Percentiles rank a stretch among this genome's conserved stretches.
phyloP scores from a whole-genome alignment of 805 yeast species.

The Spathaspora passalidarum region DNA sequence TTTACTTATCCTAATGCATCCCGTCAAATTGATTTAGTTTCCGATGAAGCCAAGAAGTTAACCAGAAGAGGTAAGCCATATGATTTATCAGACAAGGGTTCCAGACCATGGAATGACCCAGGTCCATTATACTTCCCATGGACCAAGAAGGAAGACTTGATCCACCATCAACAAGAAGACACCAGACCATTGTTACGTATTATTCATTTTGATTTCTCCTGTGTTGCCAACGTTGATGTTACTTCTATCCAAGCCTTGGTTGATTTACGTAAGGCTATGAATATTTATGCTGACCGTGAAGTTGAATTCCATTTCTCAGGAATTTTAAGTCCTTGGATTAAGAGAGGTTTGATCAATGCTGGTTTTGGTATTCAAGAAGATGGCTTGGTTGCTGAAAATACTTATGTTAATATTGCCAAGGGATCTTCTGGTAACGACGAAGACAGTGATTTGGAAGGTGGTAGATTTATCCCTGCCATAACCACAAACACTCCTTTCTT shows the following conservation, averaged over 20 bases:
- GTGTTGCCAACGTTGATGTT: constrained; percentile 72
- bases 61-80: constrained; percentile 62
- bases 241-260: constrained; percentile 77
- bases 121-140: constrained; percentile 51
- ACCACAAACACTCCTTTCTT: constrained; percentile 71
- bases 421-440: constrained; percentile 6
- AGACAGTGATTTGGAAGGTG: constrained; percentile 31
- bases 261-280: constrained; percentile 71
- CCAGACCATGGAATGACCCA: constrained; percentile 90
- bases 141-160: constrained; percentile 15
- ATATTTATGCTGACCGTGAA: constrained; percentile 72
- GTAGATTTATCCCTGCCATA: constrained; percentile 49
- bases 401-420: constrained; percentile 39
- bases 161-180: constrained; percentile 24
- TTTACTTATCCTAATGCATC: constrained; percentile 82
- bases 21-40: constrained; percentile 62
- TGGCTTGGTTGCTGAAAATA: constrained; percentile 33
- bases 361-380: constrained; percentile 69
- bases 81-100: constrained; percentile 39
- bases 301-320: constrained; percentile 91
- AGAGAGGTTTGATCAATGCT: constrained; percentile 67
- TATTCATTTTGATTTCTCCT: constrained; percentile 77
- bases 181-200: constrained; percentile 66
- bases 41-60: constrained; percentile 58
- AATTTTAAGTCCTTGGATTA: constrained; percentile 81